Evolutionary conservation across 441 rosid species (phyloP), one percentile per base, ranked within the genome.

Genomic region (Euphorbia schlechtendalii): DNA sequence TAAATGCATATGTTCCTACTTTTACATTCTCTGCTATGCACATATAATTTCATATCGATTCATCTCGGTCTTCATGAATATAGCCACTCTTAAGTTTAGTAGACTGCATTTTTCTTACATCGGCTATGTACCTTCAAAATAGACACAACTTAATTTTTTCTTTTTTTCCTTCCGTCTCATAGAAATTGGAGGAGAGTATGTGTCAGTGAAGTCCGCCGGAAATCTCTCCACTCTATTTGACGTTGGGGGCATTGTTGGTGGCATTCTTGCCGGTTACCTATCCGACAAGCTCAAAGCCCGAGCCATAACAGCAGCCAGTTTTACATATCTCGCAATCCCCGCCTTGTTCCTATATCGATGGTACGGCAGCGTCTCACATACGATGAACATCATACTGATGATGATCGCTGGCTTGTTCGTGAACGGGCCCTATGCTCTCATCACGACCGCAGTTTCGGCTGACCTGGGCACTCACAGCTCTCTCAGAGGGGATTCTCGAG

Each of bases 151-250:
- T 4, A 15, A 14, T 17, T 14, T 38, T 2, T 4, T 64, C 5
- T 57, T 24, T 24, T 40, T 18, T 38, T 38, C 41, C 53, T 67
- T 48, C 5, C 48, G n/a, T 15, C 36, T 70, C 78, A 75, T 83
- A 93, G 98, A 83, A 82, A 90, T 93, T 55, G 95, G 90, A 38
- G 96, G 99, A 62, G 86, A 90, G 70, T 85, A 78, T 30, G 60
- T 93, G 70, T 88, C 97, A 32, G 99, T 87, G 76, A 93, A 88
- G 70, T 84, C 96, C 59, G 96, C 97, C 21, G 96, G 99, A 71
- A 90, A 90, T 70, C 87, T 93, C 36, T 90, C 96, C 3, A 88
- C 99, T 11, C 68, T 89, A 49, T 89, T 89, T 62, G 96, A 89
- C 63, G 88, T 85, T 24, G 93, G 96, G 70, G 91, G 97, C 55